A percentile compares a stretch with the other conserved stretches of the same genome.
These are phyloP conservation scores for Neonectria sp. DNA, from an alignment of 2,329 filamentous ascomycete genomes.

Conservation along the genomic window DNA sequence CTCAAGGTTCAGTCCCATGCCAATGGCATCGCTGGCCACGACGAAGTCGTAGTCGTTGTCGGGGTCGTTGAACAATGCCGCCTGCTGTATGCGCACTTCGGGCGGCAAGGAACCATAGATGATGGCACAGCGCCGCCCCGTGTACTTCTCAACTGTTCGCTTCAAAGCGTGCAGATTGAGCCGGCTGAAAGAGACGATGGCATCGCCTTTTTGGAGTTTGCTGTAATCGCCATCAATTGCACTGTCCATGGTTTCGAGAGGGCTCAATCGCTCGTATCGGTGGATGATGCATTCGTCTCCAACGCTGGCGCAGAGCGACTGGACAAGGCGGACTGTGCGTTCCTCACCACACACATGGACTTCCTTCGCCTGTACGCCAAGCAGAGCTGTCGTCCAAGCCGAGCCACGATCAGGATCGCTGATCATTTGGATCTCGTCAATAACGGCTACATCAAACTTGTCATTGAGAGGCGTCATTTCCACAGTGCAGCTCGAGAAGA, in stretches of 20 bases:
- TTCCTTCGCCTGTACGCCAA: conserved; percentile 90
- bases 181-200: conserved; percentile 89
- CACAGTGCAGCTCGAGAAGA: conserved; percentile 89
- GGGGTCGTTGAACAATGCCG: conserved; percentile 93
- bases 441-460: conserved; percentile 88
- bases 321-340: conserved; percentile 83
- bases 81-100: conserved; percentile 93
- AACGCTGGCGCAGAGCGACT: conserved; percentile 81
- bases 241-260: conserved; percentile 75
- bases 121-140: conserved; percentile 87
- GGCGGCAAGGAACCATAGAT: conserved; percentile 94
- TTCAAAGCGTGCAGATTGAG: conserved; percentile 87
- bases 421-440: conserved; percentile 99
- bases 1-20: conserved; percentile 95
- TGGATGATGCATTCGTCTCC: conserved; percentile 90
- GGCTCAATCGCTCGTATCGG: conserved; percentile 86
- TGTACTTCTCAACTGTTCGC: conserved; percentile 80
- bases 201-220: conserved; percentile 88
- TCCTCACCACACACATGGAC: conserved; percentile 95
- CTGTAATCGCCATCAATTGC: conserved; percentile 76
- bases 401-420: conserved; percentile 84
- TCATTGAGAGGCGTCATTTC: conserved; percentile 80
- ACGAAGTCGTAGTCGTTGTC: conserved; percentile 96
- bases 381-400: conserved; percentile 93
- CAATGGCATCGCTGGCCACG: conserved; percentile 95